Conservation (phyloP, 805 yeast species). For the Barnettozyma wickerhamii region DNA sequence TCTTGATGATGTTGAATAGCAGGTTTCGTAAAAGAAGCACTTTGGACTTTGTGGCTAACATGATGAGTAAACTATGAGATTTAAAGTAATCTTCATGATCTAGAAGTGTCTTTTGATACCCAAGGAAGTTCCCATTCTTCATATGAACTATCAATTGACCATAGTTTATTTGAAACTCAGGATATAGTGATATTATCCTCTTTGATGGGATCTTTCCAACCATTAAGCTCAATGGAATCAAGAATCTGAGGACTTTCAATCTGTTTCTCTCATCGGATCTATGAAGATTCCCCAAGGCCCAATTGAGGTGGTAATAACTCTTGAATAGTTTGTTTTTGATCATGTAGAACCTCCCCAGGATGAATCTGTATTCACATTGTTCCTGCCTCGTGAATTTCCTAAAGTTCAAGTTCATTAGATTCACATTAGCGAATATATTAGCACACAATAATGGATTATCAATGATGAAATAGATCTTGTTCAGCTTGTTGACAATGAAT, state of each 20-base stretch:
- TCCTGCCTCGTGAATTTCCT: slow-evolving; percentile 38
- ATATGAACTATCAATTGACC: slow-evolving; percentile 32
- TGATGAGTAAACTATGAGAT: slow-evolving; percentile 33
- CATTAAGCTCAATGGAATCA: slow-evolving; percentile 48
- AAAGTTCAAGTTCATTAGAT: slow-evolving; percentile 40
- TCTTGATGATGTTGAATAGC: slow-evolving; percentile 20
- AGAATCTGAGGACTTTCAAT: slow-evolving; percentile 36
- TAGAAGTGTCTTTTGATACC: slow-evolving; percentile 31
- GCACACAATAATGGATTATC: slow-evolving; percentile 55
- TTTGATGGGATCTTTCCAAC: slow-evolving; percentile 48
- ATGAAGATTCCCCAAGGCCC: slow-evolving; percentile 31
- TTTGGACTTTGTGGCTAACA: slow-evolving; percentile 42
- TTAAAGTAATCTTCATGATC: slow-evolving; percentile 36
- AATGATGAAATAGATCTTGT: slow-evolving; percentile 47
- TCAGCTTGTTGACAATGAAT: slow-evolving; percentile 44
- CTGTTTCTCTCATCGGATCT: slow-evolving; percentile 10
- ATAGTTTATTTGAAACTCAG: slow-evolving; percentile 32
- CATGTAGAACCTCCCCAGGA: slow-evolving; percentile 49
- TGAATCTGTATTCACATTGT: slow-evolving; percentile 48
- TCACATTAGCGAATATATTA: slow-evolving; percentile 58
- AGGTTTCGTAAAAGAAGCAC: slow-evolving; percentile 44
- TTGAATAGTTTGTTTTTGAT: slow-evolving; percentile 46
- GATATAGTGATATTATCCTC: slow-evolving; percentile 20
- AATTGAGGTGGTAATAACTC: slow-evolving; percentile 43
- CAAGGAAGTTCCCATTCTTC: slow-evolving; percentile 38